phyloP scores from a whole-genome alignment of 768 basidiomycete species.

The Cystofilobasidium bisporidii region DNA sequence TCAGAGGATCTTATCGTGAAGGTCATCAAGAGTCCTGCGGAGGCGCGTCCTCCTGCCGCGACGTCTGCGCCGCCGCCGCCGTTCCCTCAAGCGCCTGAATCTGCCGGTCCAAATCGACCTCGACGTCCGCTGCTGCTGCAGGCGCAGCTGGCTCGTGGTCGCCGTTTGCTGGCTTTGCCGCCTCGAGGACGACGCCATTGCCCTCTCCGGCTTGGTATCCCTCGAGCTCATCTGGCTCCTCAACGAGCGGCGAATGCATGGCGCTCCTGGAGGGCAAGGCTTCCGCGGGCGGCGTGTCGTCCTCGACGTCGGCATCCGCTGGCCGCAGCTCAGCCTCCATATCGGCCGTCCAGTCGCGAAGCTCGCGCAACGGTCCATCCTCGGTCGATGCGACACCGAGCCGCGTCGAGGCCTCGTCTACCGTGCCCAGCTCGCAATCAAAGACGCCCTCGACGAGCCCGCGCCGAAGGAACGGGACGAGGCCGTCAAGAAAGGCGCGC shows the following conservation, averaged over 20 bases:
- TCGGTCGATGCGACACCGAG: neutral
- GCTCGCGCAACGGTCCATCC: neutral
- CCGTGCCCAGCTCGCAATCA: constrained; percentile 37
- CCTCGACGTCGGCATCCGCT: neutral
- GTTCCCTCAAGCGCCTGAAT: constrained; percentile 20
- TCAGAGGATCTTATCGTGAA: neutral
- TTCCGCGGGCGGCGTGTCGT: neutral
- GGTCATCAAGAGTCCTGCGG: neutral
- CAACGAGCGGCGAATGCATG: neutral
- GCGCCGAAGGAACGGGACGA: constrained; percentile 61
- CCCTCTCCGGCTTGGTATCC: no score
- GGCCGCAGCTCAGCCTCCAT: constrained; percentile 12
- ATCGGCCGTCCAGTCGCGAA: constrained; percentile 8
- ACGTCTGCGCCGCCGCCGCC: neutral
- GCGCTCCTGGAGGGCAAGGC: neutral
- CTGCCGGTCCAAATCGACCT: constrained; percentile 14
- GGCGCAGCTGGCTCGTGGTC: neutral
- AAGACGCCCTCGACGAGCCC: constrained; percentile 70
- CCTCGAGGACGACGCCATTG: no score
- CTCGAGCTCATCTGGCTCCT: constrained; percentile 19
- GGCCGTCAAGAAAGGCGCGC: constrained; percentile 51
- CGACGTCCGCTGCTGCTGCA: neutral
- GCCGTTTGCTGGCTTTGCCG: no score
- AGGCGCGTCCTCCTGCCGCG: no score
- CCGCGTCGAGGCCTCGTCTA: neutral